These are phyloP conservation scores for Cyclotella sp. DNA, from an alignment of 108 stramenopile genomes.

Conservation along the genomic window DNA sequence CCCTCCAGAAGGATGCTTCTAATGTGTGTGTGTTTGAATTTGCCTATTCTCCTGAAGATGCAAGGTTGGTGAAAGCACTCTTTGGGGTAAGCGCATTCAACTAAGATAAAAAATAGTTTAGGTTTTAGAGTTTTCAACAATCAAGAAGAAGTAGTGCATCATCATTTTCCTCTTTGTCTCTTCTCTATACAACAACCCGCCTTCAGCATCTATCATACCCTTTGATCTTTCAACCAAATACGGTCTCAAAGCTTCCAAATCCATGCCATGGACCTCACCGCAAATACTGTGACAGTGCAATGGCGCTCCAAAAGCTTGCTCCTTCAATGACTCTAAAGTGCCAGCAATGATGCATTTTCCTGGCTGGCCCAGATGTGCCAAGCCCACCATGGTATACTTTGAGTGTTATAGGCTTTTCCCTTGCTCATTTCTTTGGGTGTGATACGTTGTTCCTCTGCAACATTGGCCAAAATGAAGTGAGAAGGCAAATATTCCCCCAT, in stretches of 20 bases:
- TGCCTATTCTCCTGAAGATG: too few species aligned
- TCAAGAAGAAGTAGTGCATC: background rate
- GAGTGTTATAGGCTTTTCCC: constrained; percentile 69
- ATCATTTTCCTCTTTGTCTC: background rate
- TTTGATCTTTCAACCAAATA: constrained; percentile 73
- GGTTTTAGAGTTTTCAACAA: background rate
- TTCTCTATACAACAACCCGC: constrained; percentile 31
- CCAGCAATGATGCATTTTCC: constrained; percentile 93
- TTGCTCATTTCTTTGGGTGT: constrained; percentile 80
- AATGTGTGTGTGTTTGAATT: background rate
- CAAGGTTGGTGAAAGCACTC: too few species aligned
- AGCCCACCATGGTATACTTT: constrained; percentile 88
- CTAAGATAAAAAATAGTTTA: too few species aligned
- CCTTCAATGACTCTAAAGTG: constrained; percentile 86
- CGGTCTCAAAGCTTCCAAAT: constrained; percentile 83
- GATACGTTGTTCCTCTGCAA: constrained; percentile 91
- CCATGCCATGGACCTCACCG: constrained; percentile 93
- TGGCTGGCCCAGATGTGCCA: constrained; percentile 95
- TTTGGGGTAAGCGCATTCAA: too few species aligned
- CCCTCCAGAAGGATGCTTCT: constrained; percentile 44
- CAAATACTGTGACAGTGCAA: constrained; percentile 96
- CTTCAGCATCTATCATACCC: constrained; percentile 57
- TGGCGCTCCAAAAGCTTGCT: constrained; percentile 93
- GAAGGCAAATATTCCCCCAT: constrained; percentile 95
- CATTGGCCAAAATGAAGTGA: constrained; percentile 96